These are phyloP conservation scores for Dryas octopetala DNA, from an alignment of 306 rosid species.

Conservation along the genomic window DNA sequence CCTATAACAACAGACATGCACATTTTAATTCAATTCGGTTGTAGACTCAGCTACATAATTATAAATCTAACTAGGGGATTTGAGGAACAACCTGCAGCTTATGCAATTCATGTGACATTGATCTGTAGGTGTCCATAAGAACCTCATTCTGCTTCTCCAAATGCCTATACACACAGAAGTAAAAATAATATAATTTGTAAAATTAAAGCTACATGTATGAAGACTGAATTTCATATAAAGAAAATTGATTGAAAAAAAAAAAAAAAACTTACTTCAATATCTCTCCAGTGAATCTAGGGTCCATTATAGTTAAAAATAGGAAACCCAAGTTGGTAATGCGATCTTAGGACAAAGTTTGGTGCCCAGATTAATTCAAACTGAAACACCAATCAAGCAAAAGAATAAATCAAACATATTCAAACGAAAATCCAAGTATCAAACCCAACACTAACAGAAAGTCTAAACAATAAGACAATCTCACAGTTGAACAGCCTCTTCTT, in stretches of 20 bases:
- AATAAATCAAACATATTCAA: neutral
- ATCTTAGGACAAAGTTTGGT: neutral
- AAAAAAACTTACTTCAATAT: slow-evolving; percentile 38
- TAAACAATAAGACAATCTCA: neutral
- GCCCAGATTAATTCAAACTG: neutral
- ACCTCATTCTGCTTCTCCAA: slow-evolving; percentile 60
- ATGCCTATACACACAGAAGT: slow-evolving; percentile 32
- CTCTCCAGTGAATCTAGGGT: slow-evolving; percentile 43
- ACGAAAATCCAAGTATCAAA: neutral
- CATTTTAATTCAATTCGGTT: neutral
- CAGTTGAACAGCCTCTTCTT: neutral
- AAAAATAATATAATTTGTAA: neutral
- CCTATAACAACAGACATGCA: neutral
- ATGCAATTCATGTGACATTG: slow-evolving; percentile 48
- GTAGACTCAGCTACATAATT: neutral
- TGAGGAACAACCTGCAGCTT: slow-evolving; percentile 40
- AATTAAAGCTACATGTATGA: neutral
- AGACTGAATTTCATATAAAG: neutral
- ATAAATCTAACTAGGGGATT: neutral
- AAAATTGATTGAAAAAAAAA: neutral
- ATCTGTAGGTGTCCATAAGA: slow-evolving; percentile 39
- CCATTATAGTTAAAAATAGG: slow-evolving; percentile 27
- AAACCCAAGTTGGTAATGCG: slow-evolving; percentile 1
- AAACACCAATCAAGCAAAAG: neutral
- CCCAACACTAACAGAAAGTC: neutral